Conservation (phyloP, 2,329 filamentous ascomycete genomes). For the Cladosporium cucumerinum region DNA sequence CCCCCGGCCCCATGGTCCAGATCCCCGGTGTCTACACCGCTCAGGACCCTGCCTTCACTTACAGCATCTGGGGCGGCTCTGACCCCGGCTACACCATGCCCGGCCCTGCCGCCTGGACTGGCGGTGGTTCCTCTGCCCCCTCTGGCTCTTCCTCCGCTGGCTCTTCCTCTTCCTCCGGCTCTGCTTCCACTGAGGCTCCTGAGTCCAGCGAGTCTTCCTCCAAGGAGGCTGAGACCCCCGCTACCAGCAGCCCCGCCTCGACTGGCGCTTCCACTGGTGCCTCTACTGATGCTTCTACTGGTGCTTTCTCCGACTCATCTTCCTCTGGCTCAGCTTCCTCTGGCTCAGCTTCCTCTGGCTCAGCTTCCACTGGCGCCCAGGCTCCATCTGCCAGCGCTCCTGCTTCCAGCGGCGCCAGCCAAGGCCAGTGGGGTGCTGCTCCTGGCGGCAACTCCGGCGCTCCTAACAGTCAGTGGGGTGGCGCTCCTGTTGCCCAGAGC, state of each 20-base stretch:
- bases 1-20: conserved; percentile 21
- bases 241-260: neutral
- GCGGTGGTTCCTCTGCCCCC: conserved; percentile 3
- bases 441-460: neutral
- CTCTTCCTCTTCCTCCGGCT: neutral
- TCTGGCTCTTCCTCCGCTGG: neutral
- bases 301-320: too few species aligned
- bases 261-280: neutral
- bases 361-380: neutral
- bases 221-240: neutral
- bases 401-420: neutral
- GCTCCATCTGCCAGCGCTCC: neutral
- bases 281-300: neutral
- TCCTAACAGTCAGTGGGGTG: neutral
- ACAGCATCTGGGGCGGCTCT: conserved; percentile 22
- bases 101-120: conserved; percentile 20
- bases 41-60: conserved; percentile 23
- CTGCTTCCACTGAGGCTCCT: neutral
- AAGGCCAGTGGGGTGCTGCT: neutral
- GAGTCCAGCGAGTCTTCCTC: neutral
- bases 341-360: too few species aligned
- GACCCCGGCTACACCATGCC: conserved; percentile 20
- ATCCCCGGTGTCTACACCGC: conserved; percentile 25
- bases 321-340: too few species aligned
- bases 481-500: neutral